A percentile compares a stretch with the other conserved stretches of the same genome.
These are phyloP conservation scores for Ogataea corticis DNA, from an alignment of 805 yeast genomes.

Conservation along the genomic window DNA sequence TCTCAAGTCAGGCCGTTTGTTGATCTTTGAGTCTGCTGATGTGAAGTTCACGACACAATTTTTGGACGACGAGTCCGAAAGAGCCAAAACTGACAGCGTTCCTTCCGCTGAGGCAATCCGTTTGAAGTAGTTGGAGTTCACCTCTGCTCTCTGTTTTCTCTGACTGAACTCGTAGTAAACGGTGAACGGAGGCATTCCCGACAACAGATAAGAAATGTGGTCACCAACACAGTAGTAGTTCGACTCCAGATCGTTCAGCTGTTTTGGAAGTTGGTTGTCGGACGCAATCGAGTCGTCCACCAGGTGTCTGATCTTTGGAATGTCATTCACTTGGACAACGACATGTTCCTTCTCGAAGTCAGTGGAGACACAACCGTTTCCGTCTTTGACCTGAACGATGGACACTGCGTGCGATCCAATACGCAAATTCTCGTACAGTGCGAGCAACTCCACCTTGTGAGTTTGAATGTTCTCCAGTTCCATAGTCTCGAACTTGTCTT, in stretches of 20 bases:
- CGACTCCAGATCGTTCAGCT: constrained; percentile 8
- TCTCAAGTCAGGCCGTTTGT: constrained; percentile 29
- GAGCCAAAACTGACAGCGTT: constrained; percentile 58
- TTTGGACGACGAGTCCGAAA: constrained; percentile 72
- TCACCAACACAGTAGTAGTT: constrained; percentile 89
- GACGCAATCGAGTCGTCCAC: constrained; percentile 35
- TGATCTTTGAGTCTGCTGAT: constrained; percentile 25
- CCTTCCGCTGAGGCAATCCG: constrained; percentile 86
- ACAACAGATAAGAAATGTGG: constrained; percentile 69
- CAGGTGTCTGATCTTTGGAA: constrained; percentile 61
- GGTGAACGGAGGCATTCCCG: constrained; percentile 79
- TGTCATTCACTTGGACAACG: constrained; percentile 68
- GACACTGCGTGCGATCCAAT: constrained; percentile 72
- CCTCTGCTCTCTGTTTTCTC: constrained; percentile 53
- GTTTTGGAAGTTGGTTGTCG: constrained; percentile 18
- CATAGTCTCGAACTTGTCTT: constrained; percentile 51
- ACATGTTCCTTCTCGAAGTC: constrained; percentile 36
- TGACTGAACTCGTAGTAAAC: constrained; percentile 75
- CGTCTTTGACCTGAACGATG: constrained; percentile 60
- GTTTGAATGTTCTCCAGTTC: constrained; percentile 45
- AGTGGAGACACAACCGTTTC: constrained; percentile 63
- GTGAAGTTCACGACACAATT: constrained; percentile 69
- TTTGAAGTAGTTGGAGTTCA: constrained; percentile 41
- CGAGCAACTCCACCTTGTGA: constrained; percentile 38
- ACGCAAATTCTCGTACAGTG: constrained; percentile 51